phyloP scores from a whole-genome alignment of 2,329 filamentous ascomycete species.

The Fusarium globosum region DNA sequence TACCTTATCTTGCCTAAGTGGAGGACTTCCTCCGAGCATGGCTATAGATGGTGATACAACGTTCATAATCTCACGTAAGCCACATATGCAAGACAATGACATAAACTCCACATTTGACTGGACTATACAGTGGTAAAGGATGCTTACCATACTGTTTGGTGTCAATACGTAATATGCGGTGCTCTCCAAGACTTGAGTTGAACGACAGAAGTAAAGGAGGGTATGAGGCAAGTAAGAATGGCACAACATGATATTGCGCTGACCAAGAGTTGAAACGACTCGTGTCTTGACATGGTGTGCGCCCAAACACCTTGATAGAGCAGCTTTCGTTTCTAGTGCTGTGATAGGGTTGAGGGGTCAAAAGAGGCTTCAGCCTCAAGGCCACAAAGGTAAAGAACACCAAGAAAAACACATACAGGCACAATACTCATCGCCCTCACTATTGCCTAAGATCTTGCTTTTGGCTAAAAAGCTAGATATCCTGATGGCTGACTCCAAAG shows the following conservation, averaged over 20 bases:
- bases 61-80: background rate
- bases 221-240: background rate
- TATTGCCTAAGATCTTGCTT: too few relatives aligned
- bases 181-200: background rate
- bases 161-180: background rate
- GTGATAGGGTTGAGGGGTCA: too few relatives aligned
- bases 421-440: too few relatives aligned
- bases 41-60: background rate
- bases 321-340: background rate
- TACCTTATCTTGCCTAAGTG: background rate
- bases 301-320: accelerated
- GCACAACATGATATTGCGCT: background rate
- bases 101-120: background rate
- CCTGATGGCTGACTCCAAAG: too few relatives aligned
- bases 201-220: background rate
- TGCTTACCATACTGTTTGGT: background rate
- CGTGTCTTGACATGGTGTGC: background rate
- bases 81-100: background rate
- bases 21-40: accelerated
- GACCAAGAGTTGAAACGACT: background rate
- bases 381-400: too few relatives aligned
- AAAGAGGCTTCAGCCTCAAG: too few relatives aligned
- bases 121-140: background rate
- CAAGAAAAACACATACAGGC: too few relatives aligned
- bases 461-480: too few relatives aligned